phyloP scores from a whole-genome alignment of 208 protist genomes.

The Crithidia brevicula region DNA sequence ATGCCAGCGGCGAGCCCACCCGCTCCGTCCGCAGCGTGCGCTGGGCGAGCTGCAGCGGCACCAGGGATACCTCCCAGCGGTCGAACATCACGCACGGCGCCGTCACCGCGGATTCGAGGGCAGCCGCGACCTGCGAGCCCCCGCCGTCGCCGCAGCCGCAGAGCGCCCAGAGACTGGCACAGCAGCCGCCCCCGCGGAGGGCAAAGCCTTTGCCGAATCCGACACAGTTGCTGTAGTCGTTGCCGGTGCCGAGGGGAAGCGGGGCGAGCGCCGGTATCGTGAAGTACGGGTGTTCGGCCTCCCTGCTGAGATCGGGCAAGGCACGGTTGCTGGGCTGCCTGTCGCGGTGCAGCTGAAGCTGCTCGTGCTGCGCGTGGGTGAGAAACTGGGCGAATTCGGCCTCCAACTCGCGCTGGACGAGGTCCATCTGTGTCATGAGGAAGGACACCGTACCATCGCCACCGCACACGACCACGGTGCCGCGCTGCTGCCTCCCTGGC shows the following conservation, averaged over 20 bases:
- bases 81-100: conserved; percentile 76
- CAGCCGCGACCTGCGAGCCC: conserved; percentile 41
- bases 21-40: conserved; percentile 19
- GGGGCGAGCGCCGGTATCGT: conserved; percentile 74
- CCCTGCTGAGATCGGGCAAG: background rate
- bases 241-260: conserved; percentile 83
- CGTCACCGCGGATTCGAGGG: conserved; percentile 39
- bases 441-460: conserved; percentile 89
- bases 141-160: conserved; percentile 19
- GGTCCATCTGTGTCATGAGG: conserved; percentile 71
- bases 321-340: background rate
- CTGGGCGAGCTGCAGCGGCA: conserved; percentile 59
- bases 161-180: conserved; percentile 11
- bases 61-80: conserved; percentile 66
- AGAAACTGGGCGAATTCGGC: conserved; percentile 28
- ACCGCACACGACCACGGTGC: conserved; percentile 80
- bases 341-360: background rate
- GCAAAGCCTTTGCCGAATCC: conserved; percentile 75
- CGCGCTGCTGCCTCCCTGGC: conserved; percentile 36
- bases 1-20: background rate
- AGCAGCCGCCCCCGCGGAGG: conserved; percentile 16
- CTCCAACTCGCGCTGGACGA: conserved; percentile 56
- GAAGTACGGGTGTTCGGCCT: conserved; percentile 26
- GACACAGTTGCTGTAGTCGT: conserved; percentile 83
- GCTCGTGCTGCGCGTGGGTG: background rate